These are phyloP conservation scores for Echites panduratus DNA, from an alignment of 257 asterid genomes.

Conservation along the genomic window DNA sequence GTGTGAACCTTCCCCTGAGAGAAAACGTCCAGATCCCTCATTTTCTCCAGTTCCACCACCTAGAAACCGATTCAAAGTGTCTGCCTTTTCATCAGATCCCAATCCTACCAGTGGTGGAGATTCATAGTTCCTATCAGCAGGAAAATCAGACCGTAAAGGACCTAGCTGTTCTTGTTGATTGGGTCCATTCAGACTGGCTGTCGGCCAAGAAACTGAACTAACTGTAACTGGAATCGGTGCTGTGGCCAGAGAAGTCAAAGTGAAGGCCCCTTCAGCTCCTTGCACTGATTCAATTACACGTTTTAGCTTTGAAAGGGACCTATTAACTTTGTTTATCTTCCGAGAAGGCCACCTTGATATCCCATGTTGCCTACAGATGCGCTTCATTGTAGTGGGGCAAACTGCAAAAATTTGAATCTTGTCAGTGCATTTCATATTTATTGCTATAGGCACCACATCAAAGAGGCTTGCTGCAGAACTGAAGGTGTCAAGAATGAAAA, in stretches of 20 bases:
- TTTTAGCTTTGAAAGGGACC: constrained; percentile 73
- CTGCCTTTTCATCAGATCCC: constrained; percentile 36
- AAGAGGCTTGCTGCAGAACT: not conserved
- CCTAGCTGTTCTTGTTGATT: constrained; percentile 40
- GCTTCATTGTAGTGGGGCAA: constrained; percentile 93
- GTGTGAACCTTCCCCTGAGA: constrained; percentile 35
- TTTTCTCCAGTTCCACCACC: constrained; percentile 21
- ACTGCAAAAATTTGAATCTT: constrained; percentile 38
- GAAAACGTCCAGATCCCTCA: constrained; percentile 22
- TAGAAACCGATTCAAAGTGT: constrained; percentile 29
- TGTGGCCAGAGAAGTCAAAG: constrained; percentile 57
- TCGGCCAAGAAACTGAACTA: constrained; percentile 64
- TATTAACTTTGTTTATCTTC: constrained; percentile 91
- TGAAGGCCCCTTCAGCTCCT: constrained; percentile 77
- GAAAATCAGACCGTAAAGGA: constrained; percentile 41
- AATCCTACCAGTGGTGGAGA: constrained; percentile 16
- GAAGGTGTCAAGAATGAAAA: not conserved
- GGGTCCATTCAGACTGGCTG: constrained; percentile 38
- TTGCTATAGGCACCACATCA: not conserved
- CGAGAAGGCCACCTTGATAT: constrained; percentile 97
- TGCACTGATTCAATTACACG: constrained; percentile 84
- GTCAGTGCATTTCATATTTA: constrained; percentile 10
- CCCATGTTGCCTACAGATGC: constrained; percentile 91
- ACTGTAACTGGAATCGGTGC: constrained; percentile 54
- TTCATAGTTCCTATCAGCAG: constrained; percentile 42